phyloP scores from a whole-genome alignment of 495 filamentous ascomycete genomes.

The Talaromyces trachyspermus region DNA sequence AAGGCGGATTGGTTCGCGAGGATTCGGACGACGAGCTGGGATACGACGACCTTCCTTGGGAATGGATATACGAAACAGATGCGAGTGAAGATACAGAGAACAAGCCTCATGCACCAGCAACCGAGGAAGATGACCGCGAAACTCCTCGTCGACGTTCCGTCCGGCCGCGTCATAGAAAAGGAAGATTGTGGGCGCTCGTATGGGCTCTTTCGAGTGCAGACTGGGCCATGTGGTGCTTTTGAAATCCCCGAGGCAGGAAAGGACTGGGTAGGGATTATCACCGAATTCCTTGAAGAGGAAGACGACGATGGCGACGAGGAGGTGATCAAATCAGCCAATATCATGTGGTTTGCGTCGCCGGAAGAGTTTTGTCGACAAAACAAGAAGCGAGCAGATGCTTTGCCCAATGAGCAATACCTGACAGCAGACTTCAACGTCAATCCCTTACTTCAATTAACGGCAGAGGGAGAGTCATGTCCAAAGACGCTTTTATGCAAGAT shows the following conservation, averaged over 20 bases:
- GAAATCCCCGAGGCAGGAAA: constrained; percentile 74
- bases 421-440: constrained; percentile 79
- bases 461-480: constrained; percentile 72
- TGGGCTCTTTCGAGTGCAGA: constrained; percentile 74
- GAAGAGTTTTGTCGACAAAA: constrained; percentile 72
- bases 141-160: constrained; percentile 21
- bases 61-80: constrained; percentile 68
- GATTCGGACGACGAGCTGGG: constrained; percentile 92
- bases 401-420: constrained; percentile 89
- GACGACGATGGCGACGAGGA: constrained; percentile 45
- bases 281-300: constrained; percentile 64
- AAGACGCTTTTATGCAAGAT: constrained; percentile 54
- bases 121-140: constrained; percentile 30
- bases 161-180: constrained; percentile 18
- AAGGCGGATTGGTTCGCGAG: constrained; percentile 62
- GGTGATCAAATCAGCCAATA: constrained; percentile 54
- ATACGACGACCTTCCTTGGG: constrained; percentile 78
- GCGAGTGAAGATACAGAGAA: constrained; percentile 14
- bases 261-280: constrained; percentile 85
- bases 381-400: constrained; percentile 74
- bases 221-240: constrained; percentile 79
- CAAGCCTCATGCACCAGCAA: constrained; percentile 6
- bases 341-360: constrained; percentile 89
- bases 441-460: constrained; percentile 87
- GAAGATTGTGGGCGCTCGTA: constrained; percentile 70